A percentile compares a stretch with the other conserved stretches of the same genome.
These are phyloP conservation scores for Flaveria ramosissima DNA, from an alignment of 129 eudicot genomes.

Conservation along the genomic window DNA sequence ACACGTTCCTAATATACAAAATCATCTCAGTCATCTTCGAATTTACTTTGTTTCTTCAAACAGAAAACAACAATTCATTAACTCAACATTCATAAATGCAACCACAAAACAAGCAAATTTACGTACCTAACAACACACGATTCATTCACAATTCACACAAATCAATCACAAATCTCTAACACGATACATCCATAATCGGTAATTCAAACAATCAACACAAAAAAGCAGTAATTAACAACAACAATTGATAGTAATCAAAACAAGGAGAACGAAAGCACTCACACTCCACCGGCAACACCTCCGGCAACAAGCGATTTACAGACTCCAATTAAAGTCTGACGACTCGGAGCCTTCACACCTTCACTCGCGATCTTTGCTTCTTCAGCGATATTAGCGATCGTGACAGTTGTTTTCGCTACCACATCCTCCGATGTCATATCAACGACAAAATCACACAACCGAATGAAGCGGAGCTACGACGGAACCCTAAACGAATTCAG, in stretches of 20 bases:
- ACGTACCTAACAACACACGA: background rate
- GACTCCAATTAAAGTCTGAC: conserved; percentile 57
- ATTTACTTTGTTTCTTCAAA: background rate
- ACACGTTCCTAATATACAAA: background rate
- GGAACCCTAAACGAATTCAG: conserved; percentile 30
- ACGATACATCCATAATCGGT: background rate
- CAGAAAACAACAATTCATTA: background rate
- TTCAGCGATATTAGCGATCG: conserved; percentile 79
- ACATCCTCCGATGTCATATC: conserved; percentile 96
- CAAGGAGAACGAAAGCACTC: conserved; percentile 24
- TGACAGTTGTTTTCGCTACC: conserved; percentile 53
- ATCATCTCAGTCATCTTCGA: conserved; percentile 7
- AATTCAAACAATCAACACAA: background rate
- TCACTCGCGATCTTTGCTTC: conserved; percentile 86
- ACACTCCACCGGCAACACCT: conserved; percentile 98
- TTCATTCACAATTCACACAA: background rate
- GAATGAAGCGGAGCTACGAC: background rate
- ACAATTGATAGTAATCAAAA: conserved; percentile 3
- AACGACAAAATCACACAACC: background rate
- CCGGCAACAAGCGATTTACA: conserved; percentile 95
- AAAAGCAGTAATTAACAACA: background rate
- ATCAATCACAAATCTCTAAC: background rate
- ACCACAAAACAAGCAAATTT: conserved; percentile 14
- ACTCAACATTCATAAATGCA: background rate
- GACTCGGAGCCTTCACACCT: conserved; percentile 71